Evolutionary conservation across 1,284 basidiomycete genomes (phyloP), one percentile per base, ranked within the genome.

Genomic region (Sanghuangporus sanghuang): DNA sequence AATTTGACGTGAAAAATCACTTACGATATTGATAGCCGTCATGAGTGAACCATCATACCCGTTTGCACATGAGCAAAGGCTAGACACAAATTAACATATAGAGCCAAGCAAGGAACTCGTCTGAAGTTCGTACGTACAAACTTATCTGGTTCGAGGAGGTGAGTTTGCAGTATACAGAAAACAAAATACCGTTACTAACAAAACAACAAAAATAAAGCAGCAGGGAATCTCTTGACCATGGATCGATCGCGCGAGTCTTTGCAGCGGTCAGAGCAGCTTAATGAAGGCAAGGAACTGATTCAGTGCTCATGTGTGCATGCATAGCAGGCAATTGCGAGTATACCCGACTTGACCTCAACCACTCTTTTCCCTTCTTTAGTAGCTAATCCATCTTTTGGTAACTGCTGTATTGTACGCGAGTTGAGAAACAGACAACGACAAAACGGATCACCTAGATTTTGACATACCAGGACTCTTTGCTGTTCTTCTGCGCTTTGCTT

Each of bases 11-110:
- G 39, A 16, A 58, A 23, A 42, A 61, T 12, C 16, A 39, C 68
- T 61, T 65, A 73, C 71, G 44, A 68, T 69, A 65, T 73, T 73
- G 48, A 73, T 71, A 32, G 70, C 69, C 16, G 69, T 70, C 69
- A 69, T 69, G 59, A 72, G 62, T 23, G 69, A 70, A 52, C 71
- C 69, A 59, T 72, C 69, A 59, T 70, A 70, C 36, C 71, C 69
- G 63, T 70, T 71, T 16, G 68, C 70, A 59, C 67, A 71, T 52
- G 67, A 67, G 44, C 69, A 69, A 16, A 73, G 64, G 64, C 72
- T 72, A 67, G 63, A 35, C 55, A 46, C 35, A 35, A 21, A 54
- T 52, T 36, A 18, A 16, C 44, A 46, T 6, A 18, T 46, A 6
- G 44, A n/a, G 14, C 11, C 16, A 7, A 16, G 16, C 16, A 7